Conservation (phyloP, 2,329 filamentous ascomycete species). For the Penicillium janthinellum region DNA sequence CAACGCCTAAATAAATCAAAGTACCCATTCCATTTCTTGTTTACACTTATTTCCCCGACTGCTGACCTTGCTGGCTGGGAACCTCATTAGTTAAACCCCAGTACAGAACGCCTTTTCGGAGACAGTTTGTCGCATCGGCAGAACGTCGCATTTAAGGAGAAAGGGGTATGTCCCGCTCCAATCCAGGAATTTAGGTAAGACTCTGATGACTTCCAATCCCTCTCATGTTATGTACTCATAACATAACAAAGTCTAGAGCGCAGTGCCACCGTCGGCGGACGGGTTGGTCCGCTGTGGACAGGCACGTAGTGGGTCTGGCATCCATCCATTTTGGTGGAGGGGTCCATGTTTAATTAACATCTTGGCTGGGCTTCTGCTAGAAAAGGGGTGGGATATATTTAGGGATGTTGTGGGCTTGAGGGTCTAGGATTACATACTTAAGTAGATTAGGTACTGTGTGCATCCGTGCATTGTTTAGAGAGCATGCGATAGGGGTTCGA, state of each 20-base stretch:
- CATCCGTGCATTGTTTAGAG: background rate
- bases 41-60: too few relatives aligned
- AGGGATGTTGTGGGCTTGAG: background rate
- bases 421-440: background rate
- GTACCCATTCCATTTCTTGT: too few relatives aligned
- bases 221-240: background rate
- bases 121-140: too few relatives aligned
- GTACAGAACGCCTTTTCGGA: too few relatives aligned
- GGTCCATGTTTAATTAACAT: background rate
- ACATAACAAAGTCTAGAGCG: background rate
- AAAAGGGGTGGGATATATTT: background rate
- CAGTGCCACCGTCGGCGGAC: background rate
- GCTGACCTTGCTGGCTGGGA: too few relatives aligned
- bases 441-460: background rate
- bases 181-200: too few relatives aligned
- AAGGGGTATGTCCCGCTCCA: too few relatives aligned
- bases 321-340: background rate
- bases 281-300: background rate
- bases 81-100: too few relatives aligned
- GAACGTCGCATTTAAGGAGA: too few relatives aligned
- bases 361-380: background rate
- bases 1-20: too few relatives aligned
- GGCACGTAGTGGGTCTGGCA: background rate
- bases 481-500: background rate
- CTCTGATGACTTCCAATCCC: too few relatives aligned